Evolutionary conservation across 78 protist species (phyloP), one percentile per base, ranked within the genome.

Genomic region (Isochrysis galbana): DNA sequence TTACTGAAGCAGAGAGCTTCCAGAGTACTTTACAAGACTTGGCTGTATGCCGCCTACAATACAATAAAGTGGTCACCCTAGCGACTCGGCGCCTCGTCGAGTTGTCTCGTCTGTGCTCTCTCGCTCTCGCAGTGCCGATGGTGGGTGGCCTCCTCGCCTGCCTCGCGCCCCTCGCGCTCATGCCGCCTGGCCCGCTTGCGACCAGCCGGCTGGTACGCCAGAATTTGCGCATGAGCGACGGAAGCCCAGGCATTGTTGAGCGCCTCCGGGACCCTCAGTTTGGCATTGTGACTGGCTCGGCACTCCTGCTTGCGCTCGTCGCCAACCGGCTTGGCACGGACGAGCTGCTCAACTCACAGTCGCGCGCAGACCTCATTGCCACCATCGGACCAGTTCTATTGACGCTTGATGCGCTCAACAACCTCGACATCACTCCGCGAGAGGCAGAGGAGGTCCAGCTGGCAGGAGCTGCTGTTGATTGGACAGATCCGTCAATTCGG

Each of bases 271-370:
- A 3, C 3, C 74, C 74, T 32, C 36, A 61, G 74, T 23, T 61
- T 23, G 3, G n/a, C 74, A 3, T 77, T 29, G 84, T 32, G 32
- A 17, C n/a, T 17, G 84, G 84, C n/a, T 4, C 4, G 14, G 7
- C 47, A 10, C 84, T 77, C 32, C 46, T 77, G 34, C 84, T 77
- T 7, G 47, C 46, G 47, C 84, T 77, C 26, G 84, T 77, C 34
- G 46, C 17, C 46, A 77, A 77, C 23, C 84, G 84, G 1, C 46
- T 77, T 3, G 2, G 14, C 46, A 77, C 84, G 29, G 84, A 77
- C 2, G 84, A 77, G 26, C 46, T 77, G 84, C 84, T 77, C 47
- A 77, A 77, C 22, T 77, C 84, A 29, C 84, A 77, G 84, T 22
- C 34, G 34, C 44, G 84, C 7, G 84, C 84, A 23, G 84, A 77